Percentiles rank a stretch among this genome's conserved stretches.
phyloP scores from a whole-genome alignment of 352 stramenopile species.

The Phytophthora nicotianae region DNA sequence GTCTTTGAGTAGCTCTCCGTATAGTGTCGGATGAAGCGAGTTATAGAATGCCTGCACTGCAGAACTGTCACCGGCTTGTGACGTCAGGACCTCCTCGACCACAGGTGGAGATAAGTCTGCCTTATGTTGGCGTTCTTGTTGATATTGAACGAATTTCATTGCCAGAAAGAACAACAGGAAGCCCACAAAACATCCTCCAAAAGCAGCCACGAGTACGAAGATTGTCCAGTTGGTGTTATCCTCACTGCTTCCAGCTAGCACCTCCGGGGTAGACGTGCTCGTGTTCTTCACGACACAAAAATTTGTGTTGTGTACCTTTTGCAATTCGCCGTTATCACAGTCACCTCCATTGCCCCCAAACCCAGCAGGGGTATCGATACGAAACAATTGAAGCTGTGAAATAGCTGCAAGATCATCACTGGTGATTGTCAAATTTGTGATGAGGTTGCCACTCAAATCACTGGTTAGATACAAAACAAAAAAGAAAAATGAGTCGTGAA shows the following conservation, averaged over 20 bases:
- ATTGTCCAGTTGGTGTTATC: slow-evolving; percentile 34
- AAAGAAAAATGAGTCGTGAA: background rate
- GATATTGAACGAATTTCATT: slow-evolving; percentile 18
- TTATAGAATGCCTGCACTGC: slow-evolving; percentile 47
- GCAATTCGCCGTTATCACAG: slow-evolving; percentile 38
- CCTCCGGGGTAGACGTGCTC: slow-evolving; percentile 20
- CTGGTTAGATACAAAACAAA: slow-evolving; percentile 18
- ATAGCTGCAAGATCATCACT: slow-evolving; percentile 39
- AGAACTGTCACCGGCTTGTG: slow-evolving; percentile 23
- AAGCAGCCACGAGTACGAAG: slow-evolving; percentile 38
- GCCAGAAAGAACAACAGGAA: slow-evolving; percentile 46
- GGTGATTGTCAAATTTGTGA: slow-evolving; percentile 50
- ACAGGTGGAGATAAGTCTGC: slow-evolving; percentile 9
- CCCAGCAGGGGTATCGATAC: slow-evolving; percentile 23
- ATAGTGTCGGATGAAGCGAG: slow-evolving; percentile 43
- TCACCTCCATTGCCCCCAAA: slow-evolving; percentile 8
- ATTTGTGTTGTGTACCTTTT: slow-evolving; percentile 30
- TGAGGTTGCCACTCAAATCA: slow-evolving; percentile 47
- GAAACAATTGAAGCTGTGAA: slow-evolving; percentile 39
- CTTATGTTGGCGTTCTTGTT: slow-evolving; percentile 20
- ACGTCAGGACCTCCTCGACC: slow-evolving; percentile 26
- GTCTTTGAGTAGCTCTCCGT: slow-evolving; percentile 42
- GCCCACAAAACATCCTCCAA: slow-evolving; percentile 41
- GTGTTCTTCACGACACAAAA: slow-evolving; percentile 51
- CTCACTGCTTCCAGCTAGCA: slow-evolving; percentile 9